Evolutionary conservation across 345 rosid species (phyloP), one percentile per base, ranked within the genome.

Genomic region (Passiflora organensis): DNA sequence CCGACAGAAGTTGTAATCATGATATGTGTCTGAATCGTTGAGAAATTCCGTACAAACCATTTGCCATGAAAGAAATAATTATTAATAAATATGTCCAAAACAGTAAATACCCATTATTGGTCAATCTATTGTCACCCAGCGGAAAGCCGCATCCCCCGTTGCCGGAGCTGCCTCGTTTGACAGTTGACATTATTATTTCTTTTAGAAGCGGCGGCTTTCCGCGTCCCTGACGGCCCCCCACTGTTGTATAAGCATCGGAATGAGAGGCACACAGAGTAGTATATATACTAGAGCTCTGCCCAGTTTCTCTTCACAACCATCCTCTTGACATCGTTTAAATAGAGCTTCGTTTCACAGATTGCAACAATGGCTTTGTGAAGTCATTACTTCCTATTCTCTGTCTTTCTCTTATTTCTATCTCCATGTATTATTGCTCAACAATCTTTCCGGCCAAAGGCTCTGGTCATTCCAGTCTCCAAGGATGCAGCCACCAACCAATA

Each of bases 381-480:
- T 13, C 25, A 20, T 15, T 41, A 41, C 43, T 11, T 15, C 4
- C 43, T 41, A 12, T 41, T 41, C 14, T 6, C 43, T 15, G 13
- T 41, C 14, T 13, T 20, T 4, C 32, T 48, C 42, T 2, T 36
- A 5, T 13, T 23, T n/a, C 19, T 41, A 15, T 56, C 62, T 6
- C 39, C 64, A 9, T 58, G 80, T 28, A 28, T 3, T 15, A 19
- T 39, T 11, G 82, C 86, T 32, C 76, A 74, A 43, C 56, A 62
- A 62, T 82, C 94, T 3, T 77, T 77, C 67, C 82, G 89, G 9
- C 96, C 87, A 13, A 72, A 65, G 47, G 95, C 91, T 11, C 76
- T 89, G 0, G 56, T 82, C 24, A 60, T 82, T 22, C 87, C 89
- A 0, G 77, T 89, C 17, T 53, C 80, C 6, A 82, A 80, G 66